These are phyloP conservation scores for Globisporangium recalcitrans DNA, from an alignment of 352 stramenopile genomes.

Conservation along the genomic window DNA sequence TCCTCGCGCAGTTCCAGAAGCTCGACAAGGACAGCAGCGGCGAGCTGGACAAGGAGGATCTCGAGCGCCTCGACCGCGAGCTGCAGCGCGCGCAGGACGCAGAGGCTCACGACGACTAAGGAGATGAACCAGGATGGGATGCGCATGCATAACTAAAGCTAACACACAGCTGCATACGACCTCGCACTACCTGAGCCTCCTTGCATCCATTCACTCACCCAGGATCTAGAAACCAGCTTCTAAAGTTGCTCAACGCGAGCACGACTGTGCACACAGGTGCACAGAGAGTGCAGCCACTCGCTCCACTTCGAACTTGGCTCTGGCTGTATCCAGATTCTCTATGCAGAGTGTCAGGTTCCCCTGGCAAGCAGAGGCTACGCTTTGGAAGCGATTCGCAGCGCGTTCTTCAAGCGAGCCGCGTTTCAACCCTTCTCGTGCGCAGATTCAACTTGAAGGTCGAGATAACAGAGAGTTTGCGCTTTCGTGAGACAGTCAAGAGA, in stretches of 20 bases:
- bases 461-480: neutral
- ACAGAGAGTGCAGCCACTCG: neutral
- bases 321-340: neutral
- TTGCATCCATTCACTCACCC: neutral
- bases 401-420: too few relatives aligned
- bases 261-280: neutral
- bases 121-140: neutral
- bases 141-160: neutral
- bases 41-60: constrained; percentile 61
- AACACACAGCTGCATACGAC: neutral
- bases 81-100: constrained; percentile 37
- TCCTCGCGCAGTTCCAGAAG: constrained; percentile 61
- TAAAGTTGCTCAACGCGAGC: neutral
- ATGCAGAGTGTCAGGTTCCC: neutral
- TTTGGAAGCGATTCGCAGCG: too few relatives aligned
- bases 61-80: constrained; percentile 54
- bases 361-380: too few relatives aligned
- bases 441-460: neutral
- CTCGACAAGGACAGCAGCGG: constrained; percentile 59
- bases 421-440: neutral
- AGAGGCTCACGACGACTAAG: neutral
- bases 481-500: neutral
- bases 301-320: neutral
- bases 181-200: too few relatives aligned
- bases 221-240: neutral